Base-by-base conservation (phyloP, 441 rosid species). In the Arabidopsis hybrid region DNA sequence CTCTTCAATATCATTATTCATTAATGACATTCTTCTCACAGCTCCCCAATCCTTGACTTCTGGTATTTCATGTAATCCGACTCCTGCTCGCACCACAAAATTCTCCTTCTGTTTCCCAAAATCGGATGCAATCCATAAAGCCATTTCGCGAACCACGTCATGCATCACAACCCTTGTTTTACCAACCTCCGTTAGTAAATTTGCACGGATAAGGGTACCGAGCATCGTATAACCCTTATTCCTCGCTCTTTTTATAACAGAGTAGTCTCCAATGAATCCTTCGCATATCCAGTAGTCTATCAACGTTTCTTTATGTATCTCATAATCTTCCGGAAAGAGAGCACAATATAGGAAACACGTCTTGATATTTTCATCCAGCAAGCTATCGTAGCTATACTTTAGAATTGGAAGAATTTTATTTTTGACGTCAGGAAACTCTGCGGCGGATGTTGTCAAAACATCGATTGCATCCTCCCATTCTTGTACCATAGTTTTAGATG, bases 91-190 rank as follows among this genome's bases (percentile, higher is more conserved):
- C 21, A 83, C 84, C 8, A 75, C 12, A 35, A 51, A n/a, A 2
- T n/a, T 67, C 11, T 70, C 78, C 55, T 67, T 50, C 1, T 72
- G 13, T 43, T 51, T 31, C 31, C 64, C 76, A 51, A 26, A 38
- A 11, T 75, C 51, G 0, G 72, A 58, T 3, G 83, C 73, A 50
- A 84, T 26, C 83, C 86, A 84, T 14, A 86, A 29, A 8, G 86
- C 79, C 77, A 81, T 72, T 3, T 82, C 80, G 0, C 85, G 80
- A 34, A 86, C 45, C 52, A 84, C 29, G 39, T 81, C 83, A 16
- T 82, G 89, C 66, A 74, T 58, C 52, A n/a, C 12, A 53, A 40
- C 71, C 0, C 0, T 0, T 0, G 0, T 0, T 9, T 0, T 3
- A 6, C 1, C 21, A 12, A 0, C 47, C 2, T 74, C 71, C 18